Evolutionary conservation across 257 asterid species (phyloP).

Genomic region (Osmanthus fragrans): DNA sequence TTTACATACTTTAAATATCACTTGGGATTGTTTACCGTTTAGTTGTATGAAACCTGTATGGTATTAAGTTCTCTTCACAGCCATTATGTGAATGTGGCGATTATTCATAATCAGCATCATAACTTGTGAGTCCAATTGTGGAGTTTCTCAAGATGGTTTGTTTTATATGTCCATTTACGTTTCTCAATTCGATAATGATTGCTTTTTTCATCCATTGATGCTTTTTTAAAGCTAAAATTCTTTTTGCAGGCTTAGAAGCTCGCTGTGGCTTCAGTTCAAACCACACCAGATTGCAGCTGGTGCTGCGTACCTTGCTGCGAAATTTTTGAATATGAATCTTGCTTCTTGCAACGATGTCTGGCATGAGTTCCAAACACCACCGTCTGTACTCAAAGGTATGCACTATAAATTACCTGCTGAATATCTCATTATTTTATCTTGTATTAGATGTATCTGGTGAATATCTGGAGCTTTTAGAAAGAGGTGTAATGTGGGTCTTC

Average conservation of each 20-base stretch:
- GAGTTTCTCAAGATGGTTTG: slow-evolving; percentile 47
- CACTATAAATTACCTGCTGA: slow-evolving; percentile 5
- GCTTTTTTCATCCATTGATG: neutral
- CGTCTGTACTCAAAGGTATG: slow-evolving; percentile 77
- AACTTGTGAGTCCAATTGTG: slow-evolving; percentile 29
- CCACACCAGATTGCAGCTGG: slow-evolving; percentile 99
- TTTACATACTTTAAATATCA: slow-evolving; percentile 28
- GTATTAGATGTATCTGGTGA: neutral
- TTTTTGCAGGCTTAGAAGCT: slow-evolving; percentile 84
- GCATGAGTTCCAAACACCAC: slow-evolving; percentile 82
- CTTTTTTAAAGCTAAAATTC: slow-evolving; percentile 15
- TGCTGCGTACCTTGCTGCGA: slow-evolving; percentile 98
- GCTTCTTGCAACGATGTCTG: slow-evolving; percentile 70
- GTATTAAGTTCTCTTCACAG: slow-evolving; percentile 13
- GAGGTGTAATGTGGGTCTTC: neutral
- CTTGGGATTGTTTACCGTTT: slow-evolving; percentile 13
- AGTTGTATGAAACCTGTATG: neutral
- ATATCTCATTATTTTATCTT: neutral
- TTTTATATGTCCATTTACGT: slow-evolving; percentile 22
- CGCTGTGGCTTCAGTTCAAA: slow-evolving; percentile 97
- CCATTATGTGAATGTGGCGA: slow-evolving; percentile 35
- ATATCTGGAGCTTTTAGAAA: neutral
- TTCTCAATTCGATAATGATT: neutral
- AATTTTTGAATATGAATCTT: slow-evolving; percentile 72
- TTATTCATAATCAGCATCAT: slow-evolving; percentile 28